Base-by-base conservation (phyloP, 345 rosid species). In the Boechera stricta region DNA sequence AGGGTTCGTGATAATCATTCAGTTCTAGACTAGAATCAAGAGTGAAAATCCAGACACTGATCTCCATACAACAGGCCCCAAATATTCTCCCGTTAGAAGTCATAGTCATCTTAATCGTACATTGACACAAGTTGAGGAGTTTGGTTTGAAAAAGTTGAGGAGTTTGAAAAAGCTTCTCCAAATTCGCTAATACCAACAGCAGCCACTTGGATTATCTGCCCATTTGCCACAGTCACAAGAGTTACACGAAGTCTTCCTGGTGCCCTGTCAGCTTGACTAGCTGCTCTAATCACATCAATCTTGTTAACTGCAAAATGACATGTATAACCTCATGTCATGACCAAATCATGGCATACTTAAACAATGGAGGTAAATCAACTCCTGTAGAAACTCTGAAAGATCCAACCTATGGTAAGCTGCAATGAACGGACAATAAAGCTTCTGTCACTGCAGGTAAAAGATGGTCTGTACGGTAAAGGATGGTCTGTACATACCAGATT, bases 211-310 rank as follows among this genome's bases (percentile, higher is more conserved):
- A 94, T 88, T 53, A 87, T 86, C 80, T 81, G 93, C 51, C 92
- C 98, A 85, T 91, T 91, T 71, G 97, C 97, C 77, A 94, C 94
- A 32, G 94, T 90, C 68, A 90, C 78, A 61, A 93, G 90, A 57
- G 82, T 71, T 32, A 71, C 82, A 77, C 83, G 94, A 77, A 84
- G 84, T 80, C 79, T 66, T 59, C 84, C 94, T 53, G 84, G 73
- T 74, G 83, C 72, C 48, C 80, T 84, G 35, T 86, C 95, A 57
- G 89, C 93, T 81, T 82, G 87, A 65, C 76, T 78, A 74, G 88
- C 90, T 71, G 84, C 60, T 73, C 72, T 80, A 77, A 94, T 84
- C 59, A 78, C 86, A 77, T 85, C 87, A 75, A 57, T 87, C 73
- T 82, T 77, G 86, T 90, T 94, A 56, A 90, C 98, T 94, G 88